Evolutionary conservation across 2,329 filamentous ascomycete genomes (phyloP).

Genomic region (Emergomyces orientalis): DNA sequence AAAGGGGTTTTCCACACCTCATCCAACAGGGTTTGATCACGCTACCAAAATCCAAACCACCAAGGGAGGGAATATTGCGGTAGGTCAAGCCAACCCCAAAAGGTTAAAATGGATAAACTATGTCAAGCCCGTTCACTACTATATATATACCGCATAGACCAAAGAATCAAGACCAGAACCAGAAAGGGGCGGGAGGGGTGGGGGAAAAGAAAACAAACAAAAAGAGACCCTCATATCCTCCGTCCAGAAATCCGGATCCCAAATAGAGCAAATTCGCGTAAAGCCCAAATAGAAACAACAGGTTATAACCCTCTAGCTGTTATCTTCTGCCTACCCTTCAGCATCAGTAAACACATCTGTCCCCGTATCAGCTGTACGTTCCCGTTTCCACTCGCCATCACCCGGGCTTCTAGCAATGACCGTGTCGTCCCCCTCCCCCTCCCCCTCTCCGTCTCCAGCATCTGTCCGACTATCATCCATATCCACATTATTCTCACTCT

Average conservation of each 20-base stretch:
- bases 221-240: neutral
- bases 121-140: neutral
- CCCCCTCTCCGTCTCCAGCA: conserved; percentile 8
- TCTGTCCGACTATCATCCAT: neutral
- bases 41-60: too few relatives aligned
- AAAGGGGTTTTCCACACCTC: too few relatives aligned
- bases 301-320: neutral
- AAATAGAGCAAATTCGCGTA: neutral
- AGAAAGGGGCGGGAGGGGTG: too few relatives aligned
- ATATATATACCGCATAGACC: neutral
- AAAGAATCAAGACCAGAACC: neutral
- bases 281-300: neutral
- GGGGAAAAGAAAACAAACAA: neutral
- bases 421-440: conserved; percentile 14
- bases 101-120: neutral
- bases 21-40: too few relatives aligned
- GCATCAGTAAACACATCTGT: conserved; percentile 11
- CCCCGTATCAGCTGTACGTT: conserved; percentile 7
- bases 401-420: conserved; percentile 8
- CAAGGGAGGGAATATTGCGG: too few relatives aligned
- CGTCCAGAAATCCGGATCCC: neutral
- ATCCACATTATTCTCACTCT: neutral
- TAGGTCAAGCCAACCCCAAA: neutral
- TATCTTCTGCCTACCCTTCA: conserved; percentile 1
- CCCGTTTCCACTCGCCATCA: conserved; percentile 4